Conservation (phyloP, 2,329 filamentous ascomycete genomes). For the Cercospora beticola region DNA sequence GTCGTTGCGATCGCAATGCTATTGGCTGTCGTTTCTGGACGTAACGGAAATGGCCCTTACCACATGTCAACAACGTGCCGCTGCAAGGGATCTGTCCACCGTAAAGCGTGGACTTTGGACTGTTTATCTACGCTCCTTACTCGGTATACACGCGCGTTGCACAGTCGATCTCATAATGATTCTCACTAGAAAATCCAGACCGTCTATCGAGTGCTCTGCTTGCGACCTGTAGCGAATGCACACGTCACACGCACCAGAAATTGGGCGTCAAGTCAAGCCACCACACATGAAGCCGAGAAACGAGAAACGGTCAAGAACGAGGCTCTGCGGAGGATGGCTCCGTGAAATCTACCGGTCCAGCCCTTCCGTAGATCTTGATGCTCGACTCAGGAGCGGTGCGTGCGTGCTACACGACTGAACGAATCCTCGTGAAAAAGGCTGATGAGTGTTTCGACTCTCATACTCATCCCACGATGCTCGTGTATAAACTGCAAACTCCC, state of each 20-base stretch:
- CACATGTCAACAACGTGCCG: constrained; percentile 9
- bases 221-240: not conserved
- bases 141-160: not conserved
- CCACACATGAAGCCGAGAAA: not conserved
- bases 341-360: not conserved
- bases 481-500: not conserved
- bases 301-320: not conserved
- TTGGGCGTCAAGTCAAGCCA: not conserved
- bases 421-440: not conserved
- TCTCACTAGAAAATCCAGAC: not conserved
- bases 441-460: not conserved
- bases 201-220: not conserved
- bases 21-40: not conserved
- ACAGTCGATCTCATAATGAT: not conserved
- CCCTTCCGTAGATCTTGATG: not conserved
- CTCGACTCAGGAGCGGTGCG: not conserved
- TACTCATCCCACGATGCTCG: not conserved
- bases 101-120: not conserved
- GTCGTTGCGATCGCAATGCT: not conserved
- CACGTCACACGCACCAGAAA: not conserved
- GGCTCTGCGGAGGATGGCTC: not conserved
- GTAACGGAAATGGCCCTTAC: not conserved
- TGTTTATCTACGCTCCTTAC: not conserved
- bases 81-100: not conserved
- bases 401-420: not conserved